Base-by-base conservation (phyloP, 2,329 filamentous ascomycete genomes). In the Diaporthe aspalathi region DNA sequence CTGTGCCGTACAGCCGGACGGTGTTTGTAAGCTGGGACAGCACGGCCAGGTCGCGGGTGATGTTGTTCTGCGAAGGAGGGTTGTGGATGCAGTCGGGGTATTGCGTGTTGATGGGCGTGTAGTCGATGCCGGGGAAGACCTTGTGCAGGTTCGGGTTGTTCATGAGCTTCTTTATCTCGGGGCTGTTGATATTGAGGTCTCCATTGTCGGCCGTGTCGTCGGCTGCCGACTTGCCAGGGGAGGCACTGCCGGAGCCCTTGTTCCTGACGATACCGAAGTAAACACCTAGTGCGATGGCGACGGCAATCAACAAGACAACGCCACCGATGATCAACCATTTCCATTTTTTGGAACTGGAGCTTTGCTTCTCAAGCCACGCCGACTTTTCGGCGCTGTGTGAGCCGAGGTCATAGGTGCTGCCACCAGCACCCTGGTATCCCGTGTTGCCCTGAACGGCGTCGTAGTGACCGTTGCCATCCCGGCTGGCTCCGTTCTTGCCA, bases 81-180 rank as follows among this genome's bases (percentile, higher is more conserved):
- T 91, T 88, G 68, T 87, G 83, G 40, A 95, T 74, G 81, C 95
- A 98, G 49, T 91, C 91, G 3, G 95, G 95, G 76, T 95, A 98
- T 81, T 98, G 95, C 0, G 94, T 90, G 79, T 97, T 94, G 80
- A 96, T 88, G 0, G 95, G 94, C 0, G 95, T 98, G 80, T 98
- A 98, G 82, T 98, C 95, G 83, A 98, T 93, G 32, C 94, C 95
- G 0, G 94, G 93, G 80, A 98, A 98, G 2, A 98, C 94, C 81
- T 94, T 97, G 86, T 97, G 94, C 29, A 98, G 86, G 74, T 94
- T 83, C 0, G 86, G 79, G 81, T 97, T 97, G 83, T 93, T 91
- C 85, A 98, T 86, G 17, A 98, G 85, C 4, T 86, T 85, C 83
- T 97, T 88, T 82, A 98, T 97, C 81, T 97, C 93, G 1, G 83